These are phyloP conservation scores for Ophiostoma sp. DNA, from an alignment of 2,329 filamentous ascomycete species.

Conservation along the genomic window DNA sequence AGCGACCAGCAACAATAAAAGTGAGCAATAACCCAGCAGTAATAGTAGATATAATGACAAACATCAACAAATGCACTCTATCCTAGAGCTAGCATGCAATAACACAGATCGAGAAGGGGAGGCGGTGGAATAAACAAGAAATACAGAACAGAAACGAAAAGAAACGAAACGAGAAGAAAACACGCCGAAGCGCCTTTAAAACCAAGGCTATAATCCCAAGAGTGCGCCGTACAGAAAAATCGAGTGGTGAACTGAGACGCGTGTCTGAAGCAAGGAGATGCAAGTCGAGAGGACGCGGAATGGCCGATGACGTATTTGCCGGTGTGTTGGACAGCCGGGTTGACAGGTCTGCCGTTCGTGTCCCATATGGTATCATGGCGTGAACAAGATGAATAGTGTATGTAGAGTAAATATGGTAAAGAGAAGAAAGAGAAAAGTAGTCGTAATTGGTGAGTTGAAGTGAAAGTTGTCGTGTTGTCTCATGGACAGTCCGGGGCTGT, in stretches of 20 bases:
- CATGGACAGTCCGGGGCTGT: background rate
- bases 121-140: background rate
- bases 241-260: background rate
- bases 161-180: background rate
- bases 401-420: background rate
- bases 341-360: background rate
- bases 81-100: background rate
- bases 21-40: background rate
- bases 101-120: background rate
- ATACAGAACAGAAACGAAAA: background rate
- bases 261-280: background rate
- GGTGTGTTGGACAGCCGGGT: background rate
- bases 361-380: constrained; percentile 3
- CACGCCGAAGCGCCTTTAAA: background rate
- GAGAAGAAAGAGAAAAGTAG: background rate
- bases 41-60: background rate
- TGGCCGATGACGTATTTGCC: background rate
- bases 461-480: background rate
- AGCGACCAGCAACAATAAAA: background rate
- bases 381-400: too few relatives aligned
- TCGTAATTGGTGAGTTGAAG: background rate
- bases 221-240: background rate
- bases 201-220: background rate
- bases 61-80: constrained; percentile 4
- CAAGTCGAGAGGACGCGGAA: background rate